These are phyloP conservation scores for Cladochytrium replicatum DNA, from an alignment of 192 early-diverging fungal genomes.

Conservation along the genomic window DNA sequence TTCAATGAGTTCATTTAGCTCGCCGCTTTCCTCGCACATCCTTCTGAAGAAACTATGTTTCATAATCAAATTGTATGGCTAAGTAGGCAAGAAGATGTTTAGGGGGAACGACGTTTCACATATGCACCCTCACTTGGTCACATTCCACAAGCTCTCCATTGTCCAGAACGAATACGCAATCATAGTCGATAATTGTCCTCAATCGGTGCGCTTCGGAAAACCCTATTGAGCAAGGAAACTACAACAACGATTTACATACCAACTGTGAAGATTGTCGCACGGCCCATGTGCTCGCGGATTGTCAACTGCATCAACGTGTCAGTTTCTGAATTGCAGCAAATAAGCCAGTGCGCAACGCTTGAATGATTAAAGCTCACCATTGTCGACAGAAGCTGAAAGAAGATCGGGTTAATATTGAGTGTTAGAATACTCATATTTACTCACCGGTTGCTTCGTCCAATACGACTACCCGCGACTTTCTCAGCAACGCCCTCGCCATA, in stretches of 20 bases:
- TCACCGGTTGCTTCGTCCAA: slow-evolving; percentile 74
- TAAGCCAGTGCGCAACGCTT: no score
- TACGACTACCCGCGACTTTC: slow-evolving; percentile 38
- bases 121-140: slow-evolving; percentile 53
- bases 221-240: slow-evolving; percentile 36
- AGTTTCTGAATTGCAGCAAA: slow-evolving; percentile 38
- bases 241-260: no score
- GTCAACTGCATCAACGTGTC: slow-evolving; percentile 42
- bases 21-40: no score
- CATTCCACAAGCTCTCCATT: slow-evolving; percentile 39
- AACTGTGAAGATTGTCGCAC: slow-evolving; percentile 57
- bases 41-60: no score
- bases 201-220: slow-evolving; percentile 37
- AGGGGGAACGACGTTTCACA: no score
- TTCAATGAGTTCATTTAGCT: no score
- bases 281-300: slow-evolving; percentile 36
- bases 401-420: no score
- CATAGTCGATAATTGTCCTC: slow-evolving; percentile 37
- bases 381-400: slow-evolving; percentile 79
- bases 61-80: no score
- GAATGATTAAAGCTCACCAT: no score
- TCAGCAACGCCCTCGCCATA: slow-evolving; percentile 44
- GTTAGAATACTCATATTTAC: no score
- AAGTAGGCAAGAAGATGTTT: no score
- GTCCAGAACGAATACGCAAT: slow-evolving; percentile 43